A percentile compares a stretch with the other conserved stretches of the same genome.
These are phyloP conservation scores for Stagonosporopsis tanaceti DNA, from an alignment of 2,329 filamentous ascomycete genomes.

Conservation along the genomic window DNA sequence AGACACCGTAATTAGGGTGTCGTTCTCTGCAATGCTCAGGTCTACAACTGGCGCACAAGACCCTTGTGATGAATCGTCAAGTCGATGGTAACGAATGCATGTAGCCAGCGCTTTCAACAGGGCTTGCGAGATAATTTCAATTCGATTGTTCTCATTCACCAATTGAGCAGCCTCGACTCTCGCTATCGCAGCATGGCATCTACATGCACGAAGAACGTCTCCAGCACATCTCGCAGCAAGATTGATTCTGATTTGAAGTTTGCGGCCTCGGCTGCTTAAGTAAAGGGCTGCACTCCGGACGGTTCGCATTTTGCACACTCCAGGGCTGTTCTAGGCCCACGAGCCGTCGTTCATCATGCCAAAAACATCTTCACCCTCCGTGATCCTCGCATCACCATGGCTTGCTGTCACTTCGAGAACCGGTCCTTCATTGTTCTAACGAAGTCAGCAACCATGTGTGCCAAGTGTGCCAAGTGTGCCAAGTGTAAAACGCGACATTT, in stretches of 20 bases:
- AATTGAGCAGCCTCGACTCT: background rate
- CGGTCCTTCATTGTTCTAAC: conserved; percentile 2
- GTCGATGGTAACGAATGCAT: background rate
- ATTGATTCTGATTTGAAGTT: background rate
- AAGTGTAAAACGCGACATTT: conserved; percentile 7
- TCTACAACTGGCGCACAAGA: background rate
- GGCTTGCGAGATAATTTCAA: background rate
- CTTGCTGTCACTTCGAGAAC: background rate
- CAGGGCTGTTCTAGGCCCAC: background rate
- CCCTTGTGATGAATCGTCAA: background rate
- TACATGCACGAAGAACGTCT: background rate
- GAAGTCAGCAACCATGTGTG: conserved; percentile 12
- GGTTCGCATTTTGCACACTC: no score
- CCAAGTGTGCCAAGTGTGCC: conserved; percentile 17
- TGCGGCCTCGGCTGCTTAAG: background rate
- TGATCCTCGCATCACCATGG: background rate
- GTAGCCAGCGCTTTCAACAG: background rate
- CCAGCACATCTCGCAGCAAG: background rate
- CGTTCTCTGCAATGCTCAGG: background rate
- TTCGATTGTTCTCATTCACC: background rate
- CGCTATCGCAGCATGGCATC: background rate
- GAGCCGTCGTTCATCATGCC: background rate
- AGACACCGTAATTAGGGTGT: background rate
- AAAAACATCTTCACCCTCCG: background rate
- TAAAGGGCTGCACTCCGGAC: background rate